A percentile compares a stretch with the other conserved stretches of the same genome.
phyloP scores from a whole-genome alignment of 2,329 filamentous ascomycete species.

The Colletotrichum cereale region DNA sequence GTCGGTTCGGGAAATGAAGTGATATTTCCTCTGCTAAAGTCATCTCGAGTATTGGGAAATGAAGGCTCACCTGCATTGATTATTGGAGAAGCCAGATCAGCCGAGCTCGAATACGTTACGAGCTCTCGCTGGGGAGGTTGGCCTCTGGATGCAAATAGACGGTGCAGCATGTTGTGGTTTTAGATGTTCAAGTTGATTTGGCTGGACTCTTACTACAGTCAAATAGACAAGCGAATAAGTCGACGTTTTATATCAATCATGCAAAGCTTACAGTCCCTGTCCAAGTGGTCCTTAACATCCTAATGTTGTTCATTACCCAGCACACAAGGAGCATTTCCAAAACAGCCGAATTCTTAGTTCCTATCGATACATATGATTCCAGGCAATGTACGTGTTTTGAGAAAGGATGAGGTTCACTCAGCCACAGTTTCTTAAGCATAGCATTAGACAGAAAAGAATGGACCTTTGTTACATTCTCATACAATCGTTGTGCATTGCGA shows the following conservation, averaged over 20 bases:
- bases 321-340: neutral
- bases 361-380: neutral
- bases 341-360: rapidly evolving
- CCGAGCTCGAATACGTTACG: neutral
- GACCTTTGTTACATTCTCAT: too few species aligned
- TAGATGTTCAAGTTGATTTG: too few species aligned
- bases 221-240: rapidly evolving
- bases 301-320: neutral
- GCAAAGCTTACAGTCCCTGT: neutral
- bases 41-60: neutral
- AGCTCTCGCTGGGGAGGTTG: neutral
- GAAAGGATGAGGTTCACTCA: neutral
- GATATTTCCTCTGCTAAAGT: neutral
- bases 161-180: neutral
- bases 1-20: neutral
- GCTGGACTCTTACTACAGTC: rapidly evolving
- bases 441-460: too few species aligned
- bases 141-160: neutral
- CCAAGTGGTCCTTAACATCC: neutral
- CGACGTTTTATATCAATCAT: neutral
- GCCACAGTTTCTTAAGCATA: neutral
- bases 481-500: too few species aligned
- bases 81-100: neutral
- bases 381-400: neutral
- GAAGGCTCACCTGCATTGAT: neutral